A percentile compares a stretch with the other conserved stretches of the same genome.
These are phyloP conservation scores for Prunus mume DNA, from an alignment of 306 rosid species.

Conservation along the genomic window DNA sequence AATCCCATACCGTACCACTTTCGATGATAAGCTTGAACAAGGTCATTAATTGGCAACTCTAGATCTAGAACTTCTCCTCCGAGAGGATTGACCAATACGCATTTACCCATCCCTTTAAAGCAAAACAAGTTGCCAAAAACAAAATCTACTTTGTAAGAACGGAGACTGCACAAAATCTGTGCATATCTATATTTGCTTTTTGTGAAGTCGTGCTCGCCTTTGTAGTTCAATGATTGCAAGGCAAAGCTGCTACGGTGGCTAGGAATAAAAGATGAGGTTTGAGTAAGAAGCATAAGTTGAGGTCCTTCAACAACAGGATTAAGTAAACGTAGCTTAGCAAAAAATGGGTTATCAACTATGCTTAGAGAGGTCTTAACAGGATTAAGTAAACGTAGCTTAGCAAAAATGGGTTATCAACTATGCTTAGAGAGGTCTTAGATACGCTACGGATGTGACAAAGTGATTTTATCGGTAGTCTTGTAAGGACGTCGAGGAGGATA, in stretches of 20 bases:
- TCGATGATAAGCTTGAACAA: fast-evolving
- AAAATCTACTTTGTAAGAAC: neutral
- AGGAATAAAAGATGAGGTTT: neutral
- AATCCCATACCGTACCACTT: neutral
- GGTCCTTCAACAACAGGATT: too few relatives aligned
- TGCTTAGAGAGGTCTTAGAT: neutral
- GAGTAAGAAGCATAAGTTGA: neutral
- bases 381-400: too few relatives aligned
- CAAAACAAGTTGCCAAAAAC: neutral
- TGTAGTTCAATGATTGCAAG: neutral
- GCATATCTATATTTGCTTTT: neutral
- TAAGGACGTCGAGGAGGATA: neutral
- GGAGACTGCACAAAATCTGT: neutral
- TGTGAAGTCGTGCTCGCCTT: neutral
- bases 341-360: neutral
- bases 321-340: too few relatives aligned
- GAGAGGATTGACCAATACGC: neutral
- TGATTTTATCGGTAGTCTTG: neutral
- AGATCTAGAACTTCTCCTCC: neutral
- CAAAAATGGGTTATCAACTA: neutral
- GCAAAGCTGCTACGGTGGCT: neutral
- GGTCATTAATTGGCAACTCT: too few relatives aligned
- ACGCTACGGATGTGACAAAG: neutral
- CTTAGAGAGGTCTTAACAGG: neutral
- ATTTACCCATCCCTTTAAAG: neutral